Evolutionary conservation across 2,329 filamentous ascomycete genomes (phyloP), one percentile per base, ranked within the genome.

Genomic region (Incumbomyces delicatus): DNA sequence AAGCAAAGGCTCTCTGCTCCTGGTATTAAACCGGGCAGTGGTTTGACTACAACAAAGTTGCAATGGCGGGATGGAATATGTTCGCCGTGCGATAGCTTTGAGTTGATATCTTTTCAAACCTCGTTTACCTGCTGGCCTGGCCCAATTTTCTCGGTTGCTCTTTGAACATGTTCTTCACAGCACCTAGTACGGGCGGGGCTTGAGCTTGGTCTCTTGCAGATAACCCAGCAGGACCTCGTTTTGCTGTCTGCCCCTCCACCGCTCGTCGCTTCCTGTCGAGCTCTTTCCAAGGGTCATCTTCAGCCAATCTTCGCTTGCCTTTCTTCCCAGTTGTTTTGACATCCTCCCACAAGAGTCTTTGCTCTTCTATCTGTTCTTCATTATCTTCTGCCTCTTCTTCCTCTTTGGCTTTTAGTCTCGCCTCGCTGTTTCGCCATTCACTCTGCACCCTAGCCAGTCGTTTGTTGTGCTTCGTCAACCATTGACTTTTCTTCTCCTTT

Each of bases 391-490:
- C 71, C 75, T 85, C 88, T 56, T 90, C 85, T 37, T 83, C 81
- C 61, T 89, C 87, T 53, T 87, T 74, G 59, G 85, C 85, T 57
- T 81, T 80, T 72, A 74, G 66, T 47, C 65, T 62, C 16, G 61
- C 67, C 29, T 78, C 74, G 39, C 73, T 71, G 50, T 73, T 67
- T 29, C 75, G 70, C 78, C 79, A 81, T 17, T 74, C 69, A 7
- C 65, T 64, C 53, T 81, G 77, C 61, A 81, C 64, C 41, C 72
- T 72, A 42, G 74, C 72, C 50, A 95, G 82, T 54, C 83, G 82
- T 62, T 80, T 84, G 68, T 95, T 89, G 59, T 89, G 92, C 63
- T 82, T 83, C 5, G 89, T 95, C 43, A 78, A 74, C 52, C 78
- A 75, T 14, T 81, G 75, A 60, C 87, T 84, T 7, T 83, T 59